A percentile compares a stretch with the other conserved stretches of the same genome.
Conservation (phyloP, 176 grass and related monocot genomes). For the Ananas comosus region DNA sequence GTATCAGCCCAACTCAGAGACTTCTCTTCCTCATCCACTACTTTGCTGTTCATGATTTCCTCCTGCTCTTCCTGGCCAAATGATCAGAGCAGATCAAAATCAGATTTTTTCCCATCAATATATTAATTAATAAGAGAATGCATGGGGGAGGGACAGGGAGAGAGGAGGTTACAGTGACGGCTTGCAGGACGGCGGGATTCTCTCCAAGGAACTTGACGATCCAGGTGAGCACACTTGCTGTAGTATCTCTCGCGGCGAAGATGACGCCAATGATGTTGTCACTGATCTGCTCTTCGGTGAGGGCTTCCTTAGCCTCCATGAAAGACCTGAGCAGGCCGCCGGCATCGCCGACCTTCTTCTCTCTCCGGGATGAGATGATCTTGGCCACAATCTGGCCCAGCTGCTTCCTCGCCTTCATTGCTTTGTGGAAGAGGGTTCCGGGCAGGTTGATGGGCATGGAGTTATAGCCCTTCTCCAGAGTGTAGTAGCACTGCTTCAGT, state of each 20-base stretch:
- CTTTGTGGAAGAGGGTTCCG: slow-evolving; percentile 92
- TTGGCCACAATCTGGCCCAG: slow-evolving; percentile 70
- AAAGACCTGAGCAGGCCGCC: slow-evolving; percentile 73
- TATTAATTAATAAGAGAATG: neutral
- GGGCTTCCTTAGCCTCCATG: slow-evolving; percentile 63
- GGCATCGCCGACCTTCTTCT: slow-evolving; percentile 3
- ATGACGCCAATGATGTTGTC: slow-evolving; percentile 96
- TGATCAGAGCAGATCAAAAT: neutral
- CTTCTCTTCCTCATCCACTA: slow-evolving; percentile 17
- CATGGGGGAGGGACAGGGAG: neutral
- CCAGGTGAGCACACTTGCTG: slow-evolving; percentile 95
- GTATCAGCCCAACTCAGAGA: slow-evolving; percentile 67
- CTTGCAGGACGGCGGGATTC: slow-evolving; percentile 54
- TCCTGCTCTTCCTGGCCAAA: slow-evolving; percentile 68
- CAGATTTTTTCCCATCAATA: too few species aligned
- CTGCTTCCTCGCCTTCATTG: slow-evolving; percentile 74
- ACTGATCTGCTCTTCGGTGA: slow-evolving; percentile 80
- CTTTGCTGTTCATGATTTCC: slow-evolving; percentile 55
- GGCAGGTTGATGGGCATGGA: slow-evolving; percentile 96
- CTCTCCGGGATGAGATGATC: slow-evolving; percentile 56
- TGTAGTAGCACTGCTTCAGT: slow-evolving; percentile 89
- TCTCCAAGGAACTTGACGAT: slow-evolving; percentile 97
- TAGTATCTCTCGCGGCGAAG: slow-evolving; percentile 94
- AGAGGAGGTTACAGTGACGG: slow-evolving; percentile 56
- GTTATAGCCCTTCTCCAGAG: slow-evolving; percentile 96